A percentile compares a stretch with the other conserved stretches of the same genome.
Conservation (phyloP, 2,329 filamentous ascomycete species). For the Aspergillus sp. region DNA sequence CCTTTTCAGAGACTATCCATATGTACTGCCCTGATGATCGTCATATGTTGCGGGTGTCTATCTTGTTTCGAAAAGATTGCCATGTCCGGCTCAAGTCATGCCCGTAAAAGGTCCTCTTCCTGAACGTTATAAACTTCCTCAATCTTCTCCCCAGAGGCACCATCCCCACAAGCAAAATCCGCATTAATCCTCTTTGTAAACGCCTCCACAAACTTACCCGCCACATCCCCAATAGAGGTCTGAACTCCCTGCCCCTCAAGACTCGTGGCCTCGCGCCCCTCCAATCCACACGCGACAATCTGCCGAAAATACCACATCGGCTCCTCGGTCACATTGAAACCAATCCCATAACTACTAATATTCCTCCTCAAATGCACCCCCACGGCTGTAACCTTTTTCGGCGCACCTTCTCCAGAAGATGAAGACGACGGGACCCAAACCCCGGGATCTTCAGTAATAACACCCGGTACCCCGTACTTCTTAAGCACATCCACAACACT, state of each 20-base stretch:
- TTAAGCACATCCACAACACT: constrained; percentile 62
- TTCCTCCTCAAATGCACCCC: constrained; percentile 86
- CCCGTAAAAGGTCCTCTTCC: constrained; percentile 23
- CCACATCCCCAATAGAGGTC: constrained; percentile 33
- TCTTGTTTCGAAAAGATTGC: background rate
- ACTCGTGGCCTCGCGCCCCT: constrained; percentile 72
- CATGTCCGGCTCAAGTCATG: background rate
- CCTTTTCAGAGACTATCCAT: background rate
- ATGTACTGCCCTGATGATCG: background rate
- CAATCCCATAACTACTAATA: constrained; percentile 77
- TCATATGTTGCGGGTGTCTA: background rate
- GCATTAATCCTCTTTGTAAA: constrained; percentile 34
- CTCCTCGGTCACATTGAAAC: constrained; percentile 49
- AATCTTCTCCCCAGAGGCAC: constrained; percentile 27
- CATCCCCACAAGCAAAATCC: constrained; percentile 28
- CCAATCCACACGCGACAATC: constrained; percentile 85
- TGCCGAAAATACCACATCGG: constrained; percentile 62
- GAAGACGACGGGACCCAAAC: constrained; percentile 58
- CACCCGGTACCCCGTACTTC: constrained; percentile 54
- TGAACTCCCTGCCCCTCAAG: constrained; percentile 49
- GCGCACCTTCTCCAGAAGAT: constrained; percentile 2
- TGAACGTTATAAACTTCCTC: constrained; percentile 34
- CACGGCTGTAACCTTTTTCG: constrained; percentile 74
- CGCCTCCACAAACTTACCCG: constrained; percentile 28
- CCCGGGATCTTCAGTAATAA: constrained; percentile 68